These are phyloP conservation scores for Starmerella floricola DNA, from an alignment of 805 yeast genomes.

Conservation along the genomic window DNA sequence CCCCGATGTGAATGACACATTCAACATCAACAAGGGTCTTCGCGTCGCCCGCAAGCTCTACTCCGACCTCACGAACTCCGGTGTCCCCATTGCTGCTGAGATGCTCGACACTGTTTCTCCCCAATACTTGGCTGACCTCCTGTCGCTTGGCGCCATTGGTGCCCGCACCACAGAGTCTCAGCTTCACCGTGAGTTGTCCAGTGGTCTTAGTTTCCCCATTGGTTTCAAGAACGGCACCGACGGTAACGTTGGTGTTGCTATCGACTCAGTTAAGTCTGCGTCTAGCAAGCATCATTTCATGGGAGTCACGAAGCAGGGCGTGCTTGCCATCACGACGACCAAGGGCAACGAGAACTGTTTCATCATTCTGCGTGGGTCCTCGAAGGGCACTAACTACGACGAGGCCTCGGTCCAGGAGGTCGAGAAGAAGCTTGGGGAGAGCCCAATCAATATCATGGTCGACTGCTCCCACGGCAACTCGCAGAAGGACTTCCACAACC, in stretches of 20 bases:
- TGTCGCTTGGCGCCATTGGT: conserved; percentile 95
- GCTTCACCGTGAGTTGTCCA: conserved; percentile 91
- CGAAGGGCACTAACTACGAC: conserved; percentile 85
- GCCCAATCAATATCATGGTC: conserved; percentile 56
- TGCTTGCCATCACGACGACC: conserved; percentile 91
- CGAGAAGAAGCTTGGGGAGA: conserved; percentile 48
- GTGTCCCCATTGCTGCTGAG: conserved; percentile 89
- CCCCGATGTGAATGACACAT: conserved; percentile 85
- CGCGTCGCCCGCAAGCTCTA: conserved; percentile 76
- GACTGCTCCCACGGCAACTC: conserved; percentile 99
- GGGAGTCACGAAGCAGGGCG: conserved; percentile 95
- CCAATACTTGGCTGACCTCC: conserved; percentile 80
- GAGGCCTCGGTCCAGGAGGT: conserved; percentile 64
- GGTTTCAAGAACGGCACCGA: conserved; percentile 99
- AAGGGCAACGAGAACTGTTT: conserved; percentile 92
- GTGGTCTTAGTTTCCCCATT: conserved; percentile 96
- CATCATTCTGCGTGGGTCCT: conserved; percentile 92
- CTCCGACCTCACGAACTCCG: conserved; percentile 62
- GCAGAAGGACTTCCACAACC: conserved; percentile 84
- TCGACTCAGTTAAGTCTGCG: conserved; percentile 90
- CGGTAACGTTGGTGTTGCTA: conserved; percentile 82
- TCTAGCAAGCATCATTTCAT: conserved; percentile 86
- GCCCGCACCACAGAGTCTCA: conserved; percentile 99
- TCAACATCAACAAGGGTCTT: conserved; percentile 90
- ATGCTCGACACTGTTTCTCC: conserved; percentile 98